Percentiles rank a stretch among this genome's conserved stretches.
These are phyloP conservation scores for Vickermania spadyakhi DNA, from an alignment of 208 protist species.

Conservation along the genomic window DNA sequence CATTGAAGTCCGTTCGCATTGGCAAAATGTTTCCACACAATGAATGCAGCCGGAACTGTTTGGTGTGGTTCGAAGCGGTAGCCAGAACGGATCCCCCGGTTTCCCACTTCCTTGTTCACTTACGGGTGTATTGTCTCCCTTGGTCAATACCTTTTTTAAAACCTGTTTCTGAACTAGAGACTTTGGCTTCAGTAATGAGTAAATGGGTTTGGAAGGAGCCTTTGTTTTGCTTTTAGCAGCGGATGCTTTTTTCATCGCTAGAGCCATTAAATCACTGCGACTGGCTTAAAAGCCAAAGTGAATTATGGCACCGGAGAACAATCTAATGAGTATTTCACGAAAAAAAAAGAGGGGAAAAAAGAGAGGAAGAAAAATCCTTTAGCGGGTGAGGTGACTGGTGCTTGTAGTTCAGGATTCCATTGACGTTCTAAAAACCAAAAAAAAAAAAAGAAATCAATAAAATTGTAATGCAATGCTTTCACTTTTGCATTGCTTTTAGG, in stretches of 20 bases:
- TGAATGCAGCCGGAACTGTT: conserved; percentile 62
- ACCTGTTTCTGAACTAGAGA: conserved; percentile 12
- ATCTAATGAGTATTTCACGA: neutral
- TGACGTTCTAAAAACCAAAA: too few species aligned
- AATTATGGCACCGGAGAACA: neutral
- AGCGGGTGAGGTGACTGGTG: neutral
- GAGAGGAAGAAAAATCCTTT: neutral
- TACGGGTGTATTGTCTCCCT: conserved; percentile 1
- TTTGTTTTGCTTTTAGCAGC: neutral
- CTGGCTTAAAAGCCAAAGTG: neutral
- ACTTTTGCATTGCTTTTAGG: neutral
- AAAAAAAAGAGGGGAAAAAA: neutral
- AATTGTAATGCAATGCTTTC: too few species aligned
- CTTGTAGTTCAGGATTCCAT: too few species aligned
- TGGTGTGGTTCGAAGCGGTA: conserved; percentile 29
- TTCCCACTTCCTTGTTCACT: conserved; percentile 33
- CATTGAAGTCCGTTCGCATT: conserved; percentile 37
- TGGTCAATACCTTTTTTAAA: neutral
- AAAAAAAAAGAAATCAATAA: too few species aligned
- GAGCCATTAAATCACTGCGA: neutral
- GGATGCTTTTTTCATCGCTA: neutral
- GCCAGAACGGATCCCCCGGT: conserved; percentile 36
- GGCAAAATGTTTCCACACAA: conserved; percentile 32
- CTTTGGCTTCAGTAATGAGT: neutral
- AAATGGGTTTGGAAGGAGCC: neutral